Conservation (phyloP, 2,329 filamentous ascomycete genomes). For the Alternaria arborescens region DNA sequence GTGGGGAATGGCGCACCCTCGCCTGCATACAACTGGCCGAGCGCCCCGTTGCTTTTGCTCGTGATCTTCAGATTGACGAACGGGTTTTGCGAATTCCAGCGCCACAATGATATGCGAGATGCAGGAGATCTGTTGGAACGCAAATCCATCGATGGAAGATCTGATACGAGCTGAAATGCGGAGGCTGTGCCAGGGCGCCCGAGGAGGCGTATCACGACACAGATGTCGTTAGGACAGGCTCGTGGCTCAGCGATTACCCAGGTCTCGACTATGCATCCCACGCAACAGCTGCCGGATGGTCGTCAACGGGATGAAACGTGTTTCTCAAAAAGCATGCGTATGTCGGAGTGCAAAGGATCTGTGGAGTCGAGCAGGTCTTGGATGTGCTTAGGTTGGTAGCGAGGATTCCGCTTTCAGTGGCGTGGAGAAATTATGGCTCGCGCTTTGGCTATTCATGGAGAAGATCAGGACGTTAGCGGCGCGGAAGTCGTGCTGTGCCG, state of each 20-base stretch:
- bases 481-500: not conserved
- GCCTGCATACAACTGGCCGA: not conserved
- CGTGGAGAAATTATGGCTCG: not conserved
- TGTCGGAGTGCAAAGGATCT: not conserved
- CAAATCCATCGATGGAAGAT: not conserved
- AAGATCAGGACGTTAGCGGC: constrained; percentile 1
- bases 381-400: not conserved
- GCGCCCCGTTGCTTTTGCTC: constrained; percentile 12
- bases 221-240: not conserved
- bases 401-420: not conserved
- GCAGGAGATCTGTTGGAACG: constrained; percentile 2
- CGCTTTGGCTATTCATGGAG: constrained; percentile 2
- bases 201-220: constrained; percentile 2
- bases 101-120: constrained; percentile 2
- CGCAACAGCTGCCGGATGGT: not conserved
- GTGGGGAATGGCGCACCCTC: constrained; percentile 1
- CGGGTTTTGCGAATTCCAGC: constrained; percentile 6
- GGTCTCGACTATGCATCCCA: not conserved
- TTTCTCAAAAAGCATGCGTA: constrained; percentile 6
- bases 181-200: not conserved
- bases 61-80: constrained; percentile 10
- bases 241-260: not conserved
- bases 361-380: not conserved
- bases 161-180: not conserved
- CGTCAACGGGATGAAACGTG: constrained; percentile 8